phyloP scores from a whole-genome alignment of 2,329 filamentous ascomycete genomes.

The Penicillium sclerotigenum region DNA sequence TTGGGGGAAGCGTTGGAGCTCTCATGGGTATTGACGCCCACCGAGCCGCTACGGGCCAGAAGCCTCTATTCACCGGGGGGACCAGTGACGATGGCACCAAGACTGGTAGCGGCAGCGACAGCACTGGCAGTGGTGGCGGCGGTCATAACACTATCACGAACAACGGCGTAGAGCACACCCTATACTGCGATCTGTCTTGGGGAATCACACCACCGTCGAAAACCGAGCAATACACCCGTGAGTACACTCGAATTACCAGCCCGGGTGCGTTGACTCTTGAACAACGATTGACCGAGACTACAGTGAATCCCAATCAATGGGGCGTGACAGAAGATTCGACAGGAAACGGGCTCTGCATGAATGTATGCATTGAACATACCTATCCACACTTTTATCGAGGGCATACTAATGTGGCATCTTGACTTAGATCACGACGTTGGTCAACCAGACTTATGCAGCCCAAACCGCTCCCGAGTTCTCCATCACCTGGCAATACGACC shows the following conservation, averaged over 20 bases:
- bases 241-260: conserved; percentile 25
- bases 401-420: neutral
- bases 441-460: conserved; percentile 52
- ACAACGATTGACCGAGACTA: neutral
- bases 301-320: conserved; percentile 59
- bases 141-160: conserved; percentile 18
- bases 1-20: conserved; percentile 51
- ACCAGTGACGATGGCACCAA: conserved; percentile 14
- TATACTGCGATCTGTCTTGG: conserved; percentile 45
- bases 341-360: conserved; percentile 50
- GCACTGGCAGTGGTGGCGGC: conserved; percentile 10
- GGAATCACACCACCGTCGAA: conserved; percentile 48
- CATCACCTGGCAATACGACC: conserved; percentile 54
- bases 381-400: neutral
- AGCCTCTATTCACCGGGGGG: conserved; percentile 45
- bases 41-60: conserved; percentile 43
- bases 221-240: conserved; percentile 50
- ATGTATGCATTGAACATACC: conserved; percentile 43
- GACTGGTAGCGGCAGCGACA: conserved; percentile 19
- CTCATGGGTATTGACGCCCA: conserved; percentile 51
- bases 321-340: conserved; percentile 38
- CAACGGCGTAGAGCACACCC: conserved; percentile 37
- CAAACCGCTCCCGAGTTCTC: conserved; percentile 50
- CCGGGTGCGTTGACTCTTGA: neutral
- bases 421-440: conserved; percentile 47